Conservation (phyloP, 352 stramenopile genomes). For the Hyaloperonospora brassicae region DNA sequence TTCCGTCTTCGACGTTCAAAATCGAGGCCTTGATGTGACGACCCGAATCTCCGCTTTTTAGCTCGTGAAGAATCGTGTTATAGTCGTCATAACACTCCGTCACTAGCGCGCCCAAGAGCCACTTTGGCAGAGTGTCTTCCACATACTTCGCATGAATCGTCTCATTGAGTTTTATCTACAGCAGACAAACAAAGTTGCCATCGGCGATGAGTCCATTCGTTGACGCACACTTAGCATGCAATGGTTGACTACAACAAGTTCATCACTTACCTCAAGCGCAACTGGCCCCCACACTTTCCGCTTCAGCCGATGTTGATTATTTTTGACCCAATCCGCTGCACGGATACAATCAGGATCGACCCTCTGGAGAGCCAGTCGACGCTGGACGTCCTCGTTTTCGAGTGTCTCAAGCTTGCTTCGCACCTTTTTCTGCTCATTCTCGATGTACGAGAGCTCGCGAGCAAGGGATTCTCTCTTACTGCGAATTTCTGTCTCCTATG, state of each 20-base stretch:
- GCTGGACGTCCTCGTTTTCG: conserved; percentile 70
- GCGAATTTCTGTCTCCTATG: conserved; percentile 57
- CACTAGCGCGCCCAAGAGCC: conserved; percentile 63
- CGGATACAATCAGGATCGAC: conserved; percentile 64
- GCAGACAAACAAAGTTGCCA: no score
- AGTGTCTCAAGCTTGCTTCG: conserved; percentile 52
- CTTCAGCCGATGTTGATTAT: conserved; percentile 57
- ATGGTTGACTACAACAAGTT: background rate
- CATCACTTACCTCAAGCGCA: conserved; percentile 48
- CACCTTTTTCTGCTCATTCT: conserved; percentile 47
- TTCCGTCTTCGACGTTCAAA: conserved; percentile 56
- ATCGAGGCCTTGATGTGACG: conserved; percentile 59
- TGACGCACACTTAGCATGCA: no score
- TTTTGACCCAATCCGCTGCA: conserved; percentile 68
- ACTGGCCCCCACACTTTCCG: conserved; percentile 78
- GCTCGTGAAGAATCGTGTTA: conserved; percentile 57
- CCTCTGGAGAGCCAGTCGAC: conserved; percentile 45
- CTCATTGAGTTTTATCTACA: conserved; percentile 71
- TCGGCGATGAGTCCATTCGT: no score
- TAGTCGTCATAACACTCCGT: conserved; percentile 79
- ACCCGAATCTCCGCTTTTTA: conserved; percentile 42
- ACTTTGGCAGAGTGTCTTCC: conserved; percentile 78
- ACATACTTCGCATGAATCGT: conserved; percentile 76
- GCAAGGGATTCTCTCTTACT: conserved; percentile 54
- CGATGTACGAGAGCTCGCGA: conserved; percentile 37